Evolutionary conservation across 306 rosid genomes (phyloP), one percentile per base, ranked within the genome.

Genomic region (Cicer bijugum): DNA sequence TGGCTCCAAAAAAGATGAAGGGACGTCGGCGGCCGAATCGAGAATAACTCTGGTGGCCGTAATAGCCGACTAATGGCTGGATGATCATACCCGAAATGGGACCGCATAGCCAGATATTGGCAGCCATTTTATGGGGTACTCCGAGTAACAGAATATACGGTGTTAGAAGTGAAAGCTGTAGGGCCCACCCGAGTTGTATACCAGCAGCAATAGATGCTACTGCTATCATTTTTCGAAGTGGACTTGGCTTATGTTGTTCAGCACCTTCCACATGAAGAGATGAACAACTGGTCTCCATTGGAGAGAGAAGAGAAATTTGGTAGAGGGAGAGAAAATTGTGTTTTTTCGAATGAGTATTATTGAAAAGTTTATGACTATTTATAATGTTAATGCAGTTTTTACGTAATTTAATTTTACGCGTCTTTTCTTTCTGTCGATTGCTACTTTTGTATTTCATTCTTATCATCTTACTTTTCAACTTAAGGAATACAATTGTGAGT

Each of bases 131-230:
- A 14, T 90, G 97, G 0, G 97, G 88, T 12, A 90, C 83, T 0
- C 97, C 96, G 1, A 90, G 81, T 4, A 83, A 86, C 19, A 90
- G 96, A 0, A 92, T 83, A 12, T 92, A 92, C 0, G 97, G 96
- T 4, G 97, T 92, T 0, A 92, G 37, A 0, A 92, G 44, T 0
- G 94, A 90, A 0, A 92, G 92, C 20, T 92, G 96, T 0, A 92
- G 79, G 1, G 97, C 97, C 97, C 97, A 92, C 0, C 94, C 96
- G 51, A 92, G 90, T 58, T 92, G 96, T 1, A 92, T 9, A 0
- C 94, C 97, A 0, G 94, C 91, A 0, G 94, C 97, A 0, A 92
- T 90, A 1, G 94, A 84, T 0, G 97, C 84, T 4, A 90, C 91
- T 0, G 47, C 58, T 9, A 84, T 42, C 35, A 92, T 72, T 51